phyloP scores from a whole-genome alignment of 768 basidiomycete genomes.

The Naganishia vishniacii region DNA sequence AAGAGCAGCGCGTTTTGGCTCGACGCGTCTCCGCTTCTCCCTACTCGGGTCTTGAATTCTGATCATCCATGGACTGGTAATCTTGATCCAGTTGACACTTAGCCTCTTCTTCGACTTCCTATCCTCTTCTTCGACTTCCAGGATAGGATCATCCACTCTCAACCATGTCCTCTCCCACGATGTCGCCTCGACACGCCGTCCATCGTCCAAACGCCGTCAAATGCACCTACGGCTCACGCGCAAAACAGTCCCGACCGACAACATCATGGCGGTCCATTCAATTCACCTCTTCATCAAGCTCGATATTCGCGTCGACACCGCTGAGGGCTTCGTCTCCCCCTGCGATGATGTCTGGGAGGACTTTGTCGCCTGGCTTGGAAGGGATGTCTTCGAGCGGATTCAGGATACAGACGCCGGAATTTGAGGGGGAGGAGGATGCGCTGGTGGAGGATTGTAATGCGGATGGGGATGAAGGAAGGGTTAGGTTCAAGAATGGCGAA shows the following conservation, averaged over 20 bases:
- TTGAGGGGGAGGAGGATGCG: not conserved
- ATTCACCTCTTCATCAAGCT: not conserved
- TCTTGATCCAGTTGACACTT: too few species aligned
- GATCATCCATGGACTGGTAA: too few species aligned
- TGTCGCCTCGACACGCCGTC: not conserved
- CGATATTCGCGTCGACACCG: not conserved
- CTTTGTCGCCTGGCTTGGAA: not conserved
- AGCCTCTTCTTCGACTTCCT: too few species aligned
- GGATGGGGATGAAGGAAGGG: not conserved
- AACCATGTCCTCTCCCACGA: not conserved
- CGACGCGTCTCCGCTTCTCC: too few species aligned
- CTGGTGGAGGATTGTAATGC: not conserved
- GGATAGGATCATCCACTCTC: not conserved
- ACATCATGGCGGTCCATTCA: not conserved
- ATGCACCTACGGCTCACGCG: constrained; percentile 12
- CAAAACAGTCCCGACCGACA: constrained; percentile 4
- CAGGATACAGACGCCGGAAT: constrained; percentile 5
- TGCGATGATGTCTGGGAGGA: not conserved
- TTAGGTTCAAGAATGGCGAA: not conserved
- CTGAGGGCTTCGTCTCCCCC: constrained; percentile 6
- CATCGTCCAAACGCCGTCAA: constrained; percentile 8
- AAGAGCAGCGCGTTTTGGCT: too few species aligned
- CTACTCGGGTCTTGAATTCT: too few species aligned
- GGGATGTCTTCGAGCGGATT: constrained; percentile 14
- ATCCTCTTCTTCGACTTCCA: too few species aligned